Evolutionary conservation across 768 basidiomycete genomes (phyloP).

Genomic region (Suillus subluteus): DNA sequence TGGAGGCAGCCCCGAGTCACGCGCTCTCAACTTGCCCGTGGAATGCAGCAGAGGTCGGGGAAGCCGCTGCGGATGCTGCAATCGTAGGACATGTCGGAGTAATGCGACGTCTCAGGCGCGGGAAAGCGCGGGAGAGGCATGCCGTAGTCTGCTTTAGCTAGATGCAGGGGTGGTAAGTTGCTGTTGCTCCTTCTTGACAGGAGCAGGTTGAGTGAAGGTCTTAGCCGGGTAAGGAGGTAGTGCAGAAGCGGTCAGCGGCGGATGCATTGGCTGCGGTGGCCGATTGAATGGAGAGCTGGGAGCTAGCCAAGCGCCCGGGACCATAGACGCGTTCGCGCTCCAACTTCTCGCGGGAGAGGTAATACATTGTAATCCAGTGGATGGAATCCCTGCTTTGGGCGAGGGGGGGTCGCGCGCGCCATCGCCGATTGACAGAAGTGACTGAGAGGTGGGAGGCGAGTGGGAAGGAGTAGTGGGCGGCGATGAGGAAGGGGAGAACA

Average conservation of each 20-base stretch:
- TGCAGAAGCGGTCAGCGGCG: constrained; percentile 24
- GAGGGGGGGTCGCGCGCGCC: constrained; percentile 47
- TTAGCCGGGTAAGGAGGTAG: constrained; percentile 26
- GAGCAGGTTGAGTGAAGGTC: constrained; percentile 35
- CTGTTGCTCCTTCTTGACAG: constrained; percentile 36
- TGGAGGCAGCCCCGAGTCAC: constrained; percentile 60
- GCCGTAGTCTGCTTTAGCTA: constrained; percentile 70
- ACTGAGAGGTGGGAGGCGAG: constrained; percentile 64
- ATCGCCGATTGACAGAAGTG: constrained; percentile 55
- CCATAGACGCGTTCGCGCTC: constrained; percentile 95
- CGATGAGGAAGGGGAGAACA: constrained; percentile 64
- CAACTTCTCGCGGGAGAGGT: constrained; percentile 92
- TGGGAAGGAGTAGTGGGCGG: constrained; percentile 57
- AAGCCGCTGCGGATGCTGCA: constrained; percentile 45
- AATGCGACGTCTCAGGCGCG: constrained; percentile 80
- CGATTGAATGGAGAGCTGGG: constrained; percentile 69
- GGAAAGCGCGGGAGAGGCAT: constrained; percentile 85
- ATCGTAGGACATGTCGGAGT: constrained; percentile 83
- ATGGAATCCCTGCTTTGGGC: constrained; percentile 93
- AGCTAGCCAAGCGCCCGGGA: constrained; percentile 90
- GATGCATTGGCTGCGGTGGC: constrained; percentile 23
- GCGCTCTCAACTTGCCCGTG: constrained; percentile 63
- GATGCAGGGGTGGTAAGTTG: constrained; percentile 28
- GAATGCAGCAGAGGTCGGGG: constrained; percentile 64
- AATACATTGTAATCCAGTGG: constrained; percentile 96